A percentile compares a stretch with the other conserved stretches of the same genome.
Conservation (phyloP, 768 basidiomycete species). For the Xerocomellus chrysenteron region DNA sequence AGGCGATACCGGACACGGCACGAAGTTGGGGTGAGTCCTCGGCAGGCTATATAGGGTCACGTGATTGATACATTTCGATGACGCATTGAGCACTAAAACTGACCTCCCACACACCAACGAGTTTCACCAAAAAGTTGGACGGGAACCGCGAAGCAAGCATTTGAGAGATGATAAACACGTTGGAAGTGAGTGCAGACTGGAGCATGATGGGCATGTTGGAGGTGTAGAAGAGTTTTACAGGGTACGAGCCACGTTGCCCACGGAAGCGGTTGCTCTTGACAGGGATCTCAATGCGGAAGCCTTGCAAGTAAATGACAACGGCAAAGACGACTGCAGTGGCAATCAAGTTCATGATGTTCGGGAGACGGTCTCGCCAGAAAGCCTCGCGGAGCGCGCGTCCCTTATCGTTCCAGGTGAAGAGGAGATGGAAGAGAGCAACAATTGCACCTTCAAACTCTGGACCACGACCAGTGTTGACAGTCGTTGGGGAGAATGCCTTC, state of each 20-base stretch:
- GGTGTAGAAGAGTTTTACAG: slow-evolving; percentile 98
- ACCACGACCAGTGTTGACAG: slow-evolving; percentile 96
- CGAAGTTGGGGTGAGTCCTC: slow-evolving; percentile 92
- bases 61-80: neutral
- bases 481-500: slow-evolving; percentile 99
- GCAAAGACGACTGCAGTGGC: slow-evolving; percentile 92
- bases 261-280: slow-evolving; percentile 96
- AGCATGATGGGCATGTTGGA: slow-evolving; percentile 99
- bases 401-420: slow-evolving; percentile 99
- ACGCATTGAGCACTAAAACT: slow-evolving; percentile 17
- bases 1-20: slow-evolving; percentile 88
- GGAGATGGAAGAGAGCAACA: slow-evolving; percentile 93
- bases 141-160: slow-evolving; percentile 95
- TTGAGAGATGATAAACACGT: slow-evolving; percentile 94
- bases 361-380: slow-evolving; percentile 95
- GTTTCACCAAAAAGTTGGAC: slow-evolving; percentile 79
- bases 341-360: slow-evolving; percentile 97
- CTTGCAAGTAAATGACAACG: slow-evolving; percentile 96
- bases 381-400: slow-evolving; percentile 95
- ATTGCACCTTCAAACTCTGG: slow-evolving; percentile 98
- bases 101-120: slow-evolving; percentile 99
- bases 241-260: slow-evolving; percentile 94
- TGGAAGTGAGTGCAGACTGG: slow-evolving; percentile 87
- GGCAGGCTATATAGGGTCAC: slow-evolving; percentile 59
- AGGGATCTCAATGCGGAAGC: slow-evolving; percentile 98